Evolutionary conservation across 2,329 filamentous ascomycete species (phyloP), one percentile per base, ranked within the genome.

Genomic region (Aspergillus costaricaensis): DNA sequence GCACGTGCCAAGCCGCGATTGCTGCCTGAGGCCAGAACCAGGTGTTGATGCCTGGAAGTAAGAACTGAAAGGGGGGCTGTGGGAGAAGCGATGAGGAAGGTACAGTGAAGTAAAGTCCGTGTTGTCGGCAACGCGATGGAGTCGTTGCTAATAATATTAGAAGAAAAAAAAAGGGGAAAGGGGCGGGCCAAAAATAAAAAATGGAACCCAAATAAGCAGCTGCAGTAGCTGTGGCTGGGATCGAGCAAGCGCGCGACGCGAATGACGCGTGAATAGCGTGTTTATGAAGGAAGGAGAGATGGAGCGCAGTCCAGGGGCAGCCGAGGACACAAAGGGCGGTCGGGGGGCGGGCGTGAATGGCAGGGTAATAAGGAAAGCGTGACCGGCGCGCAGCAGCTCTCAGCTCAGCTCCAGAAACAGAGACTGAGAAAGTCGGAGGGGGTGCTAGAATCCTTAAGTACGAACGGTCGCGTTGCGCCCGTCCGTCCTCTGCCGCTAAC

Each of bases 371-470:
- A 57, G 58, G 59, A 63, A 64, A 58, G 65, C 65, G 70, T 67
- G 65, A 67, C 53, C 57, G 59, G 61, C 63, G 63, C 66, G 65
- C 65, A 67, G 63, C 32, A 14, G 27, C 63, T 67, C 65, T 65
- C 68, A 69, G 65, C 65, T 69, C 68, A 70, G 68, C 67, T 72
- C 69, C 72, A 73, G 71, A 74, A 74, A 73, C 69, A 74, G 71
- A 74, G 68, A 68, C 67, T 71, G 70, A 71, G 70, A 68, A 73
- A 75, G 68, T 70, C 70, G 68, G 71, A 72, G 70, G 72, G 74
- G 74, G 72, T 74, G 72, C 70, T 70, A 74, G 74, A 76, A 76
- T 75, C 68, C 74, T 76, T 76, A 76, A 76, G 74, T 76, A 76
- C 70, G 74, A 71, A 67, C 70, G 70, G 64, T 65, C 68, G 67